Conservation (phyloP, 2,329 filamentous ascomycete genomes). For the Tolypocladium inflatum region DNA sequence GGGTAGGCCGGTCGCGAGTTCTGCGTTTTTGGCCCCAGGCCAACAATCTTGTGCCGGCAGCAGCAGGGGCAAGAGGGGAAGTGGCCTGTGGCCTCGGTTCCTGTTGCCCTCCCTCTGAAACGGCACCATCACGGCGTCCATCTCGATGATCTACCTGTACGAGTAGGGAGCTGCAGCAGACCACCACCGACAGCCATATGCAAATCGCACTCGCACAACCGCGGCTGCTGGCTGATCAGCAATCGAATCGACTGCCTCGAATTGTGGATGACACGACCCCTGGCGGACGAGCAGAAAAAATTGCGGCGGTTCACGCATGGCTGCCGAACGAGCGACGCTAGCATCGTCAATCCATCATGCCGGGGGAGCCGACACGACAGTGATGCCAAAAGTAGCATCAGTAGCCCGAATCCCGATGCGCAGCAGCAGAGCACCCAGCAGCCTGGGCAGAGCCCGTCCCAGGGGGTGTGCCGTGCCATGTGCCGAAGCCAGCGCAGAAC, state of each 20-base stretch:
- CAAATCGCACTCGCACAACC: neutral
- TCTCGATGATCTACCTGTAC: neutral
- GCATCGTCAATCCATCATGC: conserved; percentile 10
- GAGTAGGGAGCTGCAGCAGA: neutral
- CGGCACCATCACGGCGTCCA: neutral
- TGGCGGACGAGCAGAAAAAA: neutral
- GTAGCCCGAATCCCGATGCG: neutral
- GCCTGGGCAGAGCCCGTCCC: neutral
- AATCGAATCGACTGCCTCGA: neutral
- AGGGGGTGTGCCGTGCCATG: neutral
- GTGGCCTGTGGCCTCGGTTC: neutral
- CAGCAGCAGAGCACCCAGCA: neutral
- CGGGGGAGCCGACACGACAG: conserved; percentile 6
- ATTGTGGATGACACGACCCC: neutral
- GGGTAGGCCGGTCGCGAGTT: no score
- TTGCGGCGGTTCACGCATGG: neutral
- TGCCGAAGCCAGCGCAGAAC: neutral
- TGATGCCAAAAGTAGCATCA: neutral
- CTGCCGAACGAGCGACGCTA: conserved; percentile 11
- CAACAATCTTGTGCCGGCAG: neutral
- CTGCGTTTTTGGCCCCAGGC: neutral
- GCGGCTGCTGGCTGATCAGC: neutral
- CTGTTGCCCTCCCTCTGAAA: neutral
- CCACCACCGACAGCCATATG: neutral
- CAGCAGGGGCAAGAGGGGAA: neutral